phyloP scores from a whole-genome alignment of 2,329 filamentous ascomycete genomes.

The Scedosporium apiospermum region DNA sequence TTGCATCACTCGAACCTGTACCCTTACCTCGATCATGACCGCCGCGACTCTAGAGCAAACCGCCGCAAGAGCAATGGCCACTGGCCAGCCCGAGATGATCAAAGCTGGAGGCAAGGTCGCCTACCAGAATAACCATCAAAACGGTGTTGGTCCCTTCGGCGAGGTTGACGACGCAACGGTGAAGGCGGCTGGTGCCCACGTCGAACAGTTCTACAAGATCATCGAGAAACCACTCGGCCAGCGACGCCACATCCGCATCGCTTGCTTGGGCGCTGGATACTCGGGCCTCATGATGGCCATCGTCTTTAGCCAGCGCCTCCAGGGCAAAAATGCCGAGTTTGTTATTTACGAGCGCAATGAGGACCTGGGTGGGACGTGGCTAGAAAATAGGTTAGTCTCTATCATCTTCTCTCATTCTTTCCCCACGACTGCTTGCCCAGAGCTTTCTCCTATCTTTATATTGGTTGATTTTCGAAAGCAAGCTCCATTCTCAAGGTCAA shows the following conservation, averaged over 20 bases:
- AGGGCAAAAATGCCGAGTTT: slow-evolving; percentile 13
- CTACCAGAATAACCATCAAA: not conserved
- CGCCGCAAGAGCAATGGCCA: no score
- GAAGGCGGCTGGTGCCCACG: not conserved
- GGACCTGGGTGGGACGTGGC: slow-evolving; percentile 8
- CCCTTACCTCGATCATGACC: no score
- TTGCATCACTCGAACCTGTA: no score
- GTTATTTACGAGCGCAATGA: slow-evolving; percentile 11
- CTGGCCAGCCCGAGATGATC: no score
- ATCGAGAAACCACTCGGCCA: slow-evolving; percentile 10
- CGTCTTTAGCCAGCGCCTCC: slow-evolving; percentile 17
- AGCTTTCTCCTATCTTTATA: no score
- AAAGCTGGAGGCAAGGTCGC: no score
- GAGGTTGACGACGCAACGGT: not conserved
- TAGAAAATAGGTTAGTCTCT: slow-evolving; percentile 4
- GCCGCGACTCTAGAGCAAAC: no score
- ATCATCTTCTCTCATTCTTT: not conserved
- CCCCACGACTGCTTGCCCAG: no score
- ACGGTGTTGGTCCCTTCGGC: not conserved
- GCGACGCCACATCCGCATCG: slow-evolving; percentile 14
- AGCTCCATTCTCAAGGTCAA: not conserved
- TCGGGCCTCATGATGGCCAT: slow-evolving; percentile 21
- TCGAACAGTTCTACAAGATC: slow-evolving; percentile 8
- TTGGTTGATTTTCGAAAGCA: no score
- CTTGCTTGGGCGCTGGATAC: slow-evolving; percentile 20